A percentile compares a stretch with the other conserved stretches of the same genome.
Conservation (phyloP, 257 asterid genomes). For the Thymus quinquecostatus region DNA sequence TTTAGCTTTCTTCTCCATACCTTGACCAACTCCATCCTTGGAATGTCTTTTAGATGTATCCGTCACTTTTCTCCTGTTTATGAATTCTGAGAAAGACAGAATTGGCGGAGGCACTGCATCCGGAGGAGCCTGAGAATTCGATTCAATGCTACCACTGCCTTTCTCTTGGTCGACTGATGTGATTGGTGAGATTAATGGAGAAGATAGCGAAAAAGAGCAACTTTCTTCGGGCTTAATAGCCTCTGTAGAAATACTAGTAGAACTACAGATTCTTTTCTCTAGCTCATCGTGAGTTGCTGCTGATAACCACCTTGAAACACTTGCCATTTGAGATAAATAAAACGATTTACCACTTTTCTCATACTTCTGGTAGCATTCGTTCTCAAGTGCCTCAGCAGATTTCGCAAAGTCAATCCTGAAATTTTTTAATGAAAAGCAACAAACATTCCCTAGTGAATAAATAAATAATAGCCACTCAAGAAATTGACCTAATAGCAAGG, state of each 20-base stretch:
- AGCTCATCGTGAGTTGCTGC: slow-evolving; percentile 61
- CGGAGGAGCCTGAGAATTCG: slow-evolving; percentile 37
- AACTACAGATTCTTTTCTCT: slow-evolving; percentile 44
- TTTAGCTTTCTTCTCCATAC: slow-evolving; percentile 58
- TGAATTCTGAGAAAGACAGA: slow-evolving; percentile 78
- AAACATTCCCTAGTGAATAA: not conserved
- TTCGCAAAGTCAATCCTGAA: slow-evolving; percentile 57
- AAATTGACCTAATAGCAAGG: slow-evolving; percentile 5
- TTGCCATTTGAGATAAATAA: slow-evolving; percentile 83
- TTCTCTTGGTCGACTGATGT: slow-evolving; percentile 35
- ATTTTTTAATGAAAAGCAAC: slow-evolving; percentile 8
- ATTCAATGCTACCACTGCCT: slow-evolving; percentile 21
- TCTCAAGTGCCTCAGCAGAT: slow-evolving; percentile 65
- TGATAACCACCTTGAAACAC: slow-evolving; percentile 81
- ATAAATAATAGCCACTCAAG: not conserved
- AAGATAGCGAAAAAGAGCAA: slow-evolving; percentile 40
- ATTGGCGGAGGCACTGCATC: slow-evolving; percentile 55
- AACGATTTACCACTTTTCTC: slow-evolving; percentile 74
- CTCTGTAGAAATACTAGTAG: slow-evolving; percentile 28
- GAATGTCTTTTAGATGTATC: slow-evolving; percentile 53
- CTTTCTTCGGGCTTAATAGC: slow-evolving; percentile 34
- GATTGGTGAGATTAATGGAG: slow-evolving; percentile 28
- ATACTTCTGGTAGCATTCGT: slow-evolving; percentile 69
- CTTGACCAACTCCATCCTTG: slow-evolving; percentile 40
- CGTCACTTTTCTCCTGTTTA: slow-evolving; percentile 54